Evolutionary conservation across 495 filamentous ascomycete species (phyloP).

Genomic region (Tuber magnatum): DNA sequence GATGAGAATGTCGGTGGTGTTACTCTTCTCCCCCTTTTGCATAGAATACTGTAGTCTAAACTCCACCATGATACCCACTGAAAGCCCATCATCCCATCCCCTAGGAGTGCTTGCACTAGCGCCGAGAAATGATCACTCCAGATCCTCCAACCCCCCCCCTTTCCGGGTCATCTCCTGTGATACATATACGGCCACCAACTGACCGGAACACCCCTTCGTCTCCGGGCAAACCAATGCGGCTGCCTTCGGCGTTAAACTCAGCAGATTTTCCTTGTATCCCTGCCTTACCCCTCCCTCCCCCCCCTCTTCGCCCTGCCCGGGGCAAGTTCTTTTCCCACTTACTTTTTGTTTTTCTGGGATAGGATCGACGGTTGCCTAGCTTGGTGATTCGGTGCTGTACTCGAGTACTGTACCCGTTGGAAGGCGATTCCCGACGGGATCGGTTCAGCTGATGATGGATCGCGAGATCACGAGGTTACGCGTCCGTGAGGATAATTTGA

Average conservation of each 20-base stretch:
- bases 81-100: no score
- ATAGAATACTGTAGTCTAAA: no score
- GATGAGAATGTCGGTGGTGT: no score
- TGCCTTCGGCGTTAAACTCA: background rate
- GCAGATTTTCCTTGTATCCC: background rate
- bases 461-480: background rate
- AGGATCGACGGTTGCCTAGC: background rate
- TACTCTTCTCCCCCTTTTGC: no score
- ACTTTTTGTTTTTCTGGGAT: background rate
- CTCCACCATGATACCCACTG: no score
- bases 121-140: background rate
- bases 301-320: background rate
- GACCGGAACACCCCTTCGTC: background rate
- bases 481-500: background rate
- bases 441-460: background rate
- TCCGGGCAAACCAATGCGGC: background rate
- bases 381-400: background rate
- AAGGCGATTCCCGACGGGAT: background rate
- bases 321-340: background rate
- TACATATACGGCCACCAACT: background rate
- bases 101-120: no score
- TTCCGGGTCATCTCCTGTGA: background rate
- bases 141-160: background rate
- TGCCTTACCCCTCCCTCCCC: background rate
- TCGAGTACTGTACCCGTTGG: no score